phyloP scores from a whole-genome alignment of 352 stramenopile species.

The Lagenidium giganteum region DNA sequence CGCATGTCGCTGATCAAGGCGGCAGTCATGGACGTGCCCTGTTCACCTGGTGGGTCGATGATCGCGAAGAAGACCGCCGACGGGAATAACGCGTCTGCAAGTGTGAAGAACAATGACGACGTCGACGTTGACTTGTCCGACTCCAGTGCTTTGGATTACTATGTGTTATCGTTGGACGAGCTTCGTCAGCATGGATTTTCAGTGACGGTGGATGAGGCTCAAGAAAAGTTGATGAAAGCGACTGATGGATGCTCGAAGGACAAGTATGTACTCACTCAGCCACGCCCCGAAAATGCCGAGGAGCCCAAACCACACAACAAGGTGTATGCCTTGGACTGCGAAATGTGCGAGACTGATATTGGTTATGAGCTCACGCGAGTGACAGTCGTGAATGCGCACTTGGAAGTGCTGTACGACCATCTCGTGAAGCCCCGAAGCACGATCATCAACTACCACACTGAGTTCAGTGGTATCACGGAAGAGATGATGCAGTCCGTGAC shows the following conservation, averaged over 20 bases:
- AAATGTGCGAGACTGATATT: constrained; percentile 88
- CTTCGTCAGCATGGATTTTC: constrained; percentile 69
- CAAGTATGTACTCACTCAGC: constrained; percentile 41
- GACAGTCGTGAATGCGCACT: constrained; percentile 60
- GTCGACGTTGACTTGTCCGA: too few relatives aligned
- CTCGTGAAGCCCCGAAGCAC: constrained; percentile 79
- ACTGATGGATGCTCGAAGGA: constrained; percentile 51
- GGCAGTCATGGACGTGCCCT: constrained; percentile 41
- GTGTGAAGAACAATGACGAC: constrained; percentile 3
- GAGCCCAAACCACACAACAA: constrained; percentile 14
- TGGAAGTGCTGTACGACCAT: constrained; percentile 72
- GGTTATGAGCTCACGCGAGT: constrained; percentile 81
- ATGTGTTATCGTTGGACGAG: constrained; percentile 57
- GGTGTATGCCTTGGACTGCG: constrained; percentile 82
- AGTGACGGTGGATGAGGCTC: constrained; percentile 51
- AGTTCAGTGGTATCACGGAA: constrained; percentile 86
- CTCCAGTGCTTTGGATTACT: constrained; percentile 49
- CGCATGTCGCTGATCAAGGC: constrained; percentile 67
- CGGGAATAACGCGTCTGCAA: constrained; percentile 16
- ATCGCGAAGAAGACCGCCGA: constrained; percentile 14
- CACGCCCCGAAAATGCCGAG: constrained; percentile 14
- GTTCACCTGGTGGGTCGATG: constrained; percentile 33
- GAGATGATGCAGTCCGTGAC: constrained; percentile 59
- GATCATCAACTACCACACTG: constrained; percentile 88
- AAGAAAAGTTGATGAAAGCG: constrained; percentile 39